Evolutionary conservation across 768 basidiomycete genomes (phyloP), one percentile per base, ranked within the genome.

Genomic region (Suillus placidus): DNA sequence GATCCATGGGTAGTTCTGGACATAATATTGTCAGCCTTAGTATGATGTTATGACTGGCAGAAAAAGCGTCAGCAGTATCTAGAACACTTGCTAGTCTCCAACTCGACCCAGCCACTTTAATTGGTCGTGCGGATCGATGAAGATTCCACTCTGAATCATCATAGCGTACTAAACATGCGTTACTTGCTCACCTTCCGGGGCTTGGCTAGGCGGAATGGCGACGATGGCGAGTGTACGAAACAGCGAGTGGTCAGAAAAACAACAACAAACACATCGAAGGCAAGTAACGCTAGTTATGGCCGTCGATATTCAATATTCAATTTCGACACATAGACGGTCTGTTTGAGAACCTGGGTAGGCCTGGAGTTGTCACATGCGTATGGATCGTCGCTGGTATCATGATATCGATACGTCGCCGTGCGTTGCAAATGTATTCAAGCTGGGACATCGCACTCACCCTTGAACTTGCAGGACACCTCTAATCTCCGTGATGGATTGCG

Each of bases 121-220:
- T 35, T 3, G 1, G 10, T 18, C 71, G 75, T 69, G 77, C 79
- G 83, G 90, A 86, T 93, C 83, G 81, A 85, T 90, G 76, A 79
- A 89, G 93, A 81, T 88, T 92, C 93, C 93, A 94, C 93, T 94
- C 93, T 91, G 89, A 91, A 86, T 94, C 91, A 94, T 94, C 93
- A 76, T 75, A 38, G 70, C 26, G 42, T 42, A 66, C 47, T 1
- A 49, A 60, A 55, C 40, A 9, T 9, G 64, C 60, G 69, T 60
- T 49, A 12, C 30, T 67, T 62, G 64, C 74, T 76, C 47, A 79
- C 76, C 64, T 69, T 35, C 37, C 47, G 14, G 16, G 23, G 9
- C 8, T 9, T 35, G n/a, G 37, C 30, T 55, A 23, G 30, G 37
- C 35, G 23, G n/a, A 38, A 43, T 35, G 30, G n/a, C 35, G 54